Base-by-base conservation (phyloP, 2,329 filamentous ascomycete genomes). In the Trichoderma harzianum region DNA sequence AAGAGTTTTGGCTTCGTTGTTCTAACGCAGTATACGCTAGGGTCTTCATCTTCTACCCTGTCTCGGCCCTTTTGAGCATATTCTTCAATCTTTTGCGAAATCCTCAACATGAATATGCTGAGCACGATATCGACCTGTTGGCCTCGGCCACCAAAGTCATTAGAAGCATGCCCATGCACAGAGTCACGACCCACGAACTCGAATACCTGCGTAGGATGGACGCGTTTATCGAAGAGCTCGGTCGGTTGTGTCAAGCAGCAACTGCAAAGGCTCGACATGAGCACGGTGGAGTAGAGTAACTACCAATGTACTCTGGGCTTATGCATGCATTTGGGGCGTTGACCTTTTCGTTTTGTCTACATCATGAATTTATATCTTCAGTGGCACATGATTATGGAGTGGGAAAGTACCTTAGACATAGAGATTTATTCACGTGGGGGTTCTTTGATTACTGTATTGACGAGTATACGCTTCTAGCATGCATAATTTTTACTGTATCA, bases 21-120 rank as follows among this genome's bases (percentile, higher is more conserved):
- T 21, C 67, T 69, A 53, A 69, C 30, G 11, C 7, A 12, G 2
- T 16, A 10, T 26, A 10, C 16, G 18, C 7, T 14, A 89, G 87
- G 86, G 78, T 84, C n/a, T 77, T 88, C 4, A 80, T 88, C 3
- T 89, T 88, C 74, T 89, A 89, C 69, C 87, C 87, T 1, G 84
- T 87, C 69, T 84, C 86, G 0, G 87, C 87, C 1, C 79, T 88
- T 16, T 79, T 89, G 68, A 83, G 82, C 1, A 80, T 90, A 0
- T 90, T 89, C 75, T 87, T 85, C 79, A 87, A 86, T 72, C 83
- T 89, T 34, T 78, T 90, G 0, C 79, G 82, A 26, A 80, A 86
- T 34, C 87, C 88, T 0, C 78, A 83, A 0, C 78, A 85, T 30
- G 78, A 82, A 0, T 78, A 83, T 30, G 82, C 85, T 0, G 75